phyloP scores from a whole-genome alignment of 108 stramenopile species.

The Discostella stelligeroides region DNA sequence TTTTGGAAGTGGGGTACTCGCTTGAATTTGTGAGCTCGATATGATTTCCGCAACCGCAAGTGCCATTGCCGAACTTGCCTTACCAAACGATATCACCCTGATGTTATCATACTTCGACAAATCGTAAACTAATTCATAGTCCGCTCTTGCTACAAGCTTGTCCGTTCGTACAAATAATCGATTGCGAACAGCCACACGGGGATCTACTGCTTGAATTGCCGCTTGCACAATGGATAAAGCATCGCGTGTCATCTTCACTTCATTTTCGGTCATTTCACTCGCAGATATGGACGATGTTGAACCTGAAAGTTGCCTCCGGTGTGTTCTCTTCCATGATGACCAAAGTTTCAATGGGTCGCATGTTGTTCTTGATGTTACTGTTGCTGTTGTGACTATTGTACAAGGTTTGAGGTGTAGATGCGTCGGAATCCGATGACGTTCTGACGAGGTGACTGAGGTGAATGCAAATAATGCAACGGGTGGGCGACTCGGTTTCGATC shows the following conservation, averaged over 20 bases:
- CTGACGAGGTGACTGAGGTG: too few relatives aligned
- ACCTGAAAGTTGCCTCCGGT: too few relatives aligned
- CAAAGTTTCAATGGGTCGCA: too few relatives aligned
- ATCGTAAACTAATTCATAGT: constrained; percentile 30
- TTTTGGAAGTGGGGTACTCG: background rate
- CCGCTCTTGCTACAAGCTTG: constrained; percentile 14
- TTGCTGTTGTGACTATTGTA: too few relatives aligned
- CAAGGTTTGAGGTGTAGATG: too few relatives aligned
- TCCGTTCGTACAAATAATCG: constrained; percentile 39
- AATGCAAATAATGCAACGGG: too few relatives aligned
- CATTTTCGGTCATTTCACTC: constrained; percentile 46
- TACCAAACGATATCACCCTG: constrained; percentile 74
- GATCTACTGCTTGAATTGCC: constrained; percentile 78
- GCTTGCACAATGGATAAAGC: constrained; percentile 58
- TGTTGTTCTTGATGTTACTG: too few relatives aligned
- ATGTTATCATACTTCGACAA: constrained; percentile 67
- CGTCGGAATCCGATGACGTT: too few relatives aligned
- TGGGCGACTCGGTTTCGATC: too few relatives aligned
- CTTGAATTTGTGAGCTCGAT: constrained; percentile 2
- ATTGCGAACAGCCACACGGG: constrained; percentile 49
- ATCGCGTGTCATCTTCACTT: constrained; percentile 65
- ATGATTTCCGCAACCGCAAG: constrained; percentile 57
- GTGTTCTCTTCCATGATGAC: too few relatives aligned
- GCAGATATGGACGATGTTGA: too few relatives aligned
- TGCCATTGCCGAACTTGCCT: constrained; percentile 87